A percentile compares a stretch with the other conserved stretches of the same genome.
phyloP scores from a whole-genome alignment of 2,329 filamentous ascomycete genomes.

The Pseudophaeomoniella oleicola region DNA sequence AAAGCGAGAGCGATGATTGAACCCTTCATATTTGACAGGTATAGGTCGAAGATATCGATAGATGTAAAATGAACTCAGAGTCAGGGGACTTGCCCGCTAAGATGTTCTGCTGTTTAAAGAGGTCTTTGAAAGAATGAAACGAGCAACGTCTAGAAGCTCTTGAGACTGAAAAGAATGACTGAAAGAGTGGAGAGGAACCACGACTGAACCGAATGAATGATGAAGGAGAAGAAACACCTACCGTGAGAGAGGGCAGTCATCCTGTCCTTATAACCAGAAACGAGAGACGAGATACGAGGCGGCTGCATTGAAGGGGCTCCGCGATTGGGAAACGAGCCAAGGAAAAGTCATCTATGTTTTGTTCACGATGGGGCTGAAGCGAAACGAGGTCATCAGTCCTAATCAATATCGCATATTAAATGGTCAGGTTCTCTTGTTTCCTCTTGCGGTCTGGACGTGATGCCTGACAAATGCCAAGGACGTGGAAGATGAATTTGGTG shows the following conservation, averaged over 20 bases:
- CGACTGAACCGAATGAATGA: constrained; percentile 5
- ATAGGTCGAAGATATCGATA: too few species aligned
- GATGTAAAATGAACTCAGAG: too few species aligned
- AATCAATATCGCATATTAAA: constrained; percentile 1
- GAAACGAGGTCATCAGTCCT: neutral
- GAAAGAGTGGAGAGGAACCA: neutral
- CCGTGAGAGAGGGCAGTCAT: too few species aligned
- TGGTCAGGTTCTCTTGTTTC: too few species aligned
- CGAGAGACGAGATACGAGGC: too few species aligned
- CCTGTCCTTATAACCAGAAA: too few species aligned
- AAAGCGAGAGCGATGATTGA: neutral
- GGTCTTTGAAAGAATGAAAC: neutral
- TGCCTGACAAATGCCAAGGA: too few species aligned
- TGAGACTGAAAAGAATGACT: constrained; percentile 1
- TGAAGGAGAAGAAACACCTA: constrained; percentile 4
- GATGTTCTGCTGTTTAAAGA: too few species aligned
- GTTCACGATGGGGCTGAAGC: neutral
- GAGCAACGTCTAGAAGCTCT: neutral
- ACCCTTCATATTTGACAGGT: too few species aligned
- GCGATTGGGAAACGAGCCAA: constrained; percentile 2
- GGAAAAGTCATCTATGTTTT: neutral
- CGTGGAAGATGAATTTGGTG: too few species aligned
- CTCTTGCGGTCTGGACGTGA: neutral
- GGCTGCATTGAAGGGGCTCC: too few species aligned
- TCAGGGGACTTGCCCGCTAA: too few species aligned